These are phyloP conservation scores for Sclerotinia sclerotiorum DNA, from an alignment of 2,329 filamentous ascomycete species.

Conservation along the genomic window DNA sequence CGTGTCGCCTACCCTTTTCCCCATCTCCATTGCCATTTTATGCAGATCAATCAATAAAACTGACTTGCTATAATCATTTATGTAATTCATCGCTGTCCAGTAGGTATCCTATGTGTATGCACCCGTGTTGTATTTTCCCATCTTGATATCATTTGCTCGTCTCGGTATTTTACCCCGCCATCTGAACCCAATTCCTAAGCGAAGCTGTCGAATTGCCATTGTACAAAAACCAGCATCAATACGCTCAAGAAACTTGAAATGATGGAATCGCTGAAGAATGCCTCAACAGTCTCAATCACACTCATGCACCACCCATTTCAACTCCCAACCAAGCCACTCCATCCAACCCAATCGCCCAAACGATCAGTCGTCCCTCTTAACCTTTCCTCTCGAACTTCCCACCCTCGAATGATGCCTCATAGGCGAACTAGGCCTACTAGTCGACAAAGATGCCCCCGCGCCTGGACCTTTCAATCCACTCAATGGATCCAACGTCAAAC, in stretches of 20 bases:
- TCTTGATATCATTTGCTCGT: slow-evolving; percentile 6
- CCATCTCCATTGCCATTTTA: not conserved
- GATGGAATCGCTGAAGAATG: not conserved
- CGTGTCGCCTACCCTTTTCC: not conserved
- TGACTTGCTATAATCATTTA: not conserved
- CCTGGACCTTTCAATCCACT: slow-evolving; percentile 46
- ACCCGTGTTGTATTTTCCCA: slow-evolving; percentile 13
- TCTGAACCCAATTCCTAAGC: not conserved
- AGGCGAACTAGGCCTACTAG: slow-evolving; percentile 53
- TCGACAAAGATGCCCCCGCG: slow-evolving; percentile 43
- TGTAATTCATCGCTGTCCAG: slow-evolving; percentile 6
- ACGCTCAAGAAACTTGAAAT: not conserved
- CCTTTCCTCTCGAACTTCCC: slow-evolving; percentile 42
- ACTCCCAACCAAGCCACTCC: not conserved
- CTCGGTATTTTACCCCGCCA: slow-evolving; percentile 1
- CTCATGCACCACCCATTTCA: not conserved
- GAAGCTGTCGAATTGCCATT: not conserved
- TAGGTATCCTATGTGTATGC: slow-evolving; percentile 19
- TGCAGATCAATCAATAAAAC: not conserved
- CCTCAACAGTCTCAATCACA: not conserved
- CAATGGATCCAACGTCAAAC: slow-evolving; percentile 38
- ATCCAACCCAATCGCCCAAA: not conserved
- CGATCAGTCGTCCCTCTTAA: slow-evolving; percentile 43
- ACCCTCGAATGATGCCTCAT: slow-evolving; percentile 46
- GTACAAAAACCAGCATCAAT: not conserved